Evolutionary conservation across 345 rosid species (phyloP).

Genomic region (Lepidium aucheri): DNA sequence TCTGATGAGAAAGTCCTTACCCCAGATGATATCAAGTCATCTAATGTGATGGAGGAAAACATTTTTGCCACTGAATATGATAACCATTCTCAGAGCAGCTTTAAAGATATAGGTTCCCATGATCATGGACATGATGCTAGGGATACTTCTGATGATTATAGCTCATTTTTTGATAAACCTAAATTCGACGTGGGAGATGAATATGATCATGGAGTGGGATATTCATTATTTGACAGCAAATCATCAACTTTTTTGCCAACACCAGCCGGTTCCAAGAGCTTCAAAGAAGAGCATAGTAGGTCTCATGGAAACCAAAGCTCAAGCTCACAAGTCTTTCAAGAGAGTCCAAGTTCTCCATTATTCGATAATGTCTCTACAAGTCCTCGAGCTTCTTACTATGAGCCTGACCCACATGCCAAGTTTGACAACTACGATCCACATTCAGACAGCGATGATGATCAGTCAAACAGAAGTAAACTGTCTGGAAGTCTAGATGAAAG

Average conservation of each 20-base stretch:
- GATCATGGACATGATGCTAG: conserved; percentile 23
- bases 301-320: conserved; percentile 27
- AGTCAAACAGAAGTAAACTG: background rate
- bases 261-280: conserved; percentile 30
- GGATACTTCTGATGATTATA: conserved; percentile 55
- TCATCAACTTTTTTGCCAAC: conserved; percentile 18
- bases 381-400: conserved; percentile 30
- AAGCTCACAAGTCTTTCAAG: conserved; percentile 29
- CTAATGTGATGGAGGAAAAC: conserved; percentile 31
- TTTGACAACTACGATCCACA: conserved; percentile 50
- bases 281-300: conserved; percentile 19
- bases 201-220: conserved; percentile 21
- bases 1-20: conserved; percentile 30
- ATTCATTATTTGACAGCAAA: conserved; percentile 32
- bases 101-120: conserved; percentile 25
- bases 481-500: background rate
- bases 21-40: conserved; percentile 27
- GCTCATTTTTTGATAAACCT: conserved; percentile 37
- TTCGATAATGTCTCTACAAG: conserved; percentile 33
- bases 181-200: conserved; percentile 34
- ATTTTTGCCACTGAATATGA: conserved; percentile 35
- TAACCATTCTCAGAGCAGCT: conserved; percentile 31
- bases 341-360: conserved; percentile 18
- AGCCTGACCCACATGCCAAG: conserved; percentile 22
- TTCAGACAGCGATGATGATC: conserved; percentile 48